Percentiles rank a stretch among this genome's conserved stretches.
phyloP scores from a whole-genome alignment of 768 basidiomycete genomes.

The Chlorophyllum brunneum region DNA sequence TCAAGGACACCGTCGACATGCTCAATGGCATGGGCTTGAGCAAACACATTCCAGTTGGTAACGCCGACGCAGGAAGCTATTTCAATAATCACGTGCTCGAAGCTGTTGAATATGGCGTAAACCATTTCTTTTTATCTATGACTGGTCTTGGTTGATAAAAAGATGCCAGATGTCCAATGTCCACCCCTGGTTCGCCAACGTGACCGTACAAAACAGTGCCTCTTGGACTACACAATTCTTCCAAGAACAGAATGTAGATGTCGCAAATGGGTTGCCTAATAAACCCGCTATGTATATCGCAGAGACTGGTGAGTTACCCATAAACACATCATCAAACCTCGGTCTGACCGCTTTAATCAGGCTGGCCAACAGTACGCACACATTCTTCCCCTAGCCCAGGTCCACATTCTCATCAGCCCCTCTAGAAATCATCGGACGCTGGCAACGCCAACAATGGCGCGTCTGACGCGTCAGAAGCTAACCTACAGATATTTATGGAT shows the following conservation, averaged over 20 bases:
- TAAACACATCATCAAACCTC: background rate
- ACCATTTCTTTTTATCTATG: conserved; percentile 18
- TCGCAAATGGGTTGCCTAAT: conserved; percentile 60
- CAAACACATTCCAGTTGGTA: conserved; percentile 68
- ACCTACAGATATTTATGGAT: conserved; percentile 81
- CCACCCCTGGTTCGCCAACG: conserved; percentile 92
- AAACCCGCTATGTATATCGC: conserved; percentile 85
- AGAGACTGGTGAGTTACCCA: conserved; percentile 63
- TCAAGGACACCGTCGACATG: conserved; percentile 62
- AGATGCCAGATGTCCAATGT: conserved; percentile 74
- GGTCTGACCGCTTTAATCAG: conserved; percentile 13
- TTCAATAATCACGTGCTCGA: conserved; percentile 69
- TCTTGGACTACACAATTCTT: conserved; percentile 85
- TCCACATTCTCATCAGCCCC: background rate
- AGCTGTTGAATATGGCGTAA: conserved; percentile 66
- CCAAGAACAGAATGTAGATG: conserved; percentile 53
- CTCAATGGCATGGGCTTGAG: conserved; percentile 49
- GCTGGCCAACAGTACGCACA: conserved; percentile 60
- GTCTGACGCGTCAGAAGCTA: conserved; percentile 53
- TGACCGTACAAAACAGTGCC: conserved; percentile 61
- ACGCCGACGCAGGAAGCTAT: conserved; percentile 81
- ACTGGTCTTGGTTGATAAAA: background rate
- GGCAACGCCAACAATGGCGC: conserved; percentile 64
- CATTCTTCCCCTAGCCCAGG: background rate
- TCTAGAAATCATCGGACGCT: conserved; percentile 54